phyloP scores from a whole-genome alignment of 2,329 filamentous ascomycete species.

The Pseudogymnoascus sp. region DNA sequence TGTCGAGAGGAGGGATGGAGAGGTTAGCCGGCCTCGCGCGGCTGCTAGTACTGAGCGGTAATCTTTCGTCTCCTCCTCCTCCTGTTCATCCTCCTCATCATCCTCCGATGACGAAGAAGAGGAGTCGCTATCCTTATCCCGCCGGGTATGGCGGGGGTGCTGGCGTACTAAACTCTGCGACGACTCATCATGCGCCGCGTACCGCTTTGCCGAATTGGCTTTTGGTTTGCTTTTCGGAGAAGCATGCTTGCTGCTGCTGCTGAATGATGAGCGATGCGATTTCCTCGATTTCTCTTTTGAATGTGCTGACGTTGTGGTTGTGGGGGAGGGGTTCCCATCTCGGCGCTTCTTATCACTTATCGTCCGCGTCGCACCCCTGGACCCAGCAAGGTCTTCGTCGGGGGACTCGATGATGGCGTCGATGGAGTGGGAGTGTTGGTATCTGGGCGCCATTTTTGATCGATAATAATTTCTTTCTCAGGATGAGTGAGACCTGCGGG shows the following conservation, averaged over 20 bases:
- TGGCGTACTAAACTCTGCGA: slow-evolving; percentile 18
- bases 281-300: slow-evolving; percentile 17
- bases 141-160: not conserved
- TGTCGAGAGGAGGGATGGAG: slow-evolving; percentile 28
- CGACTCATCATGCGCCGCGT: slow-evolving; percentile 3
- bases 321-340: not conserved
- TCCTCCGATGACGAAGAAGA: slow-evolving; percentile 17
- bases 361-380: not conserved
- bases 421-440: not conserved
- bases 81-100: slow-evolving; percentile 18
- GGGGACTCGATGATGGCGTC: not conserved
- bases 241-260: slow-evolving; percentile 9
- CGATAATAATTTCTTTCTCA: not conserved
- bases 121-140: not conserved
- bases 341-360: slow-evolving; percentile 6
- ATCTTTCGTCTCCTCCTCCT: slow-evolving; percentile 17
- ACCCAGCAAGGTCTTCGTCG: not conserved
- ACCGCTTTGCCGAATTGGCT: slow-evolving; percentile 15
- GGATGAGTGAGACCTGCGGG: not conserved
- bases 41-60: slow-evolving; percentile 18
- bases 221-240: slow-evolving; percentile 13
- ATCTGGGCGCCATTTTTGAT: not conserved
- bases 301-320: slow-evolving; percentile 9
- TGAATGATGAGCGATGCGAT: not conserved
- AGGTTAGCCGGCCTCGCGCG: slow-evolving; percentile 23